Evolutionary conservation across 129 eudicot genomes (phyloP).

Genomic region (Artemisia annua): DNA sequence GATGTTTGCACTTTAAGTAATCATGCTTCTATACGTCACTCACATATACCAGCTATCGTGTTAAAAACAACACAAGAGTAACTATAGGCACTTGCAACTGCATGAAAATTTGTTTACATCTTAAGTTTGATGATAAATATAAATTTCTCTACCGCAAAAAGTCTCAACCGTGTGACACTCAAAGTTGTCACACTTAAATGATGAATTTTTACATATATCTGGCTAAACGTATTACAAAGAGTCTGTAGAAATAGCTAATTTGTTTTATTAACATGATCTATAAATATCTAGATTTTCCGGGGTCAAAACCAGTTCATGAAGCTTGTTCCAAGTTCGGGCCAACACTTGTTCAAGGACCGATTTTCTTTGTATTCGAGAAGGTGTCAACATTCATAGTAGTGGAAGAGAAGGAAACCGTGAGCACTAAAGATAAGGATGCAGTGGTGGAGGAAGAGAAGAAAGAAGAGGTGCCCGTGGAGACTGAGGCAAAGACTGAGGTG

Average conservation of each 20-base stretch:
- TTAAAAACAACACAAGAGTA: no score
- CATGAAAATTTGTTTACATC: no score
- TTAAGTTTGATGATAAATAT: no score
- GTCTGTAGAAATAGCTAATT: neutral
- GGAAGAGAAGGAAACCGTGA: slow-evolving; percentile 39
- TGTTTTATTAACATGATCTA: neutral
- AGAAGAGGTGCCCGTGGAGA: slow-evolving; percentile 26
- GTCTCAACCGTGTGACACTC: no score
- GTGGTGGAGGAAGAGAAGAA: slow-evolving; percentile 39
- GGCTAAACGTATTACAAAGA: no score
- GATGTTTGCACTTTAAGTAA: no score
- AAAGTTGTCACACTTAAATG: no score
- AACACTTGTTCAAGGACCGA: slow-evolving; percentile 56
- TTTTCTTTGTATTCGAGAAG: slow-evolving; percentile 70
- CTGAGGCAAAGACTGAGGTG: slow-evolving; percentile 15
- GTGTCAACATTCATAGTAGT: slow-evolving; percentile 58
- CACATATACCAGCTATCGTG: no score
- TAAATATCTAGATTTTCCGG: slow-evolving; percentile 64
- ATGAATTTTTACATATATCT: no score
- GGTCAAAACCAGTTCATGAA: slow-evolving; percentile 68
- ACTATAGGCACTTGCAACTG: no score
- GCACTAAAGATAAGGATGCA: slow-evolving; percentile 37
- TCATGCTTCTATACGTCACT: no score
- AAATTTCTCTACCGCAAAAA: no score
- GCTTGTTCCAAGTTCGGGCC: slow-evolving; percentile 68